Evolutionary conservation across 305 asterid species (phyloP), one percentile per base, ranked within the genome.

Genomic region (Solanum hybrid): DNA sequence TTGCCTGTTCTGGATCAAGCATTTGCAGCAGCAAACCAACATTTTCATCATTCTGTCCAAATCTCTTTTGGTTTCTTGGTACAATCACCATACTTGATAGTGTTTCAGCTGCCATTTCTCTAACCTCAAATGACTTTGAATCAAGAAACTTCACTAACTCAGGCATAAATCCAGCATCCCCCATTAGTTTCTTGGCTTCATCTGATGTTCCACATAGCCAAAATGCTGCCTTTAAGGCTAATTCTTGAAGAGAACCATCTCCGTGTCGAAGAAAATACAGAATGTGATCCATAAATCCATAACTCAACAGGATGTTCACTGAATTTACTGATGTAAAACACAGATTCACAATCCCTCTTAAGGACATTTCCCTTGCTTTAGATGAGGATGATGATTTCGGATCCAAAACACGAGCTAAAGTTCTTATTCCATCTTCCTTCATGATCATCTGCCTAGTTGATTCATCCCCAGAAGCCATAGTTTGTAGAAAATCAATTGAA

Each of bases 91-190:
- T 90, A 90, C 88, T 92, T 2, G 96, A 95, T 27, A 97, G 92
- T 3, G 96, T 94, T 88, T 96, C 98, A 0, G 97, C 95, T 6
- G 99, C 98, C 91, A 94, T 93, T 91, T 96, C 99, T 4, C 98
- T 92, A 24, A 94, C 91, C 17, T 96, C 97, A 38, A 90, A 91
- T 2, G 98, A 94, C 56, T 95, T 94, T 0, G 98, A 95, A 31
- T 94, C 95, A 9, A 97, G 98, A 90, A 95, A 94, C 45, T 88
- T 93, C 32, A 95, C 95, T 0, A 97, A 91, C 88, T 94, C 97
- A 0, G 96, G 94, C 95, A 96, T 95, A 87, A 97, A 92, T 71
- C 99, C 99, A 14, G 94, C 94, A n/a, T 97, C 96, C 19, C 99
- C 99, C 98, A 96, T 97, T 42, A 93, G 92, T 80, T 93, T 96